Conservation (phyloP, 148 eudicot genomes). For the Cornus kousa region DNA sequence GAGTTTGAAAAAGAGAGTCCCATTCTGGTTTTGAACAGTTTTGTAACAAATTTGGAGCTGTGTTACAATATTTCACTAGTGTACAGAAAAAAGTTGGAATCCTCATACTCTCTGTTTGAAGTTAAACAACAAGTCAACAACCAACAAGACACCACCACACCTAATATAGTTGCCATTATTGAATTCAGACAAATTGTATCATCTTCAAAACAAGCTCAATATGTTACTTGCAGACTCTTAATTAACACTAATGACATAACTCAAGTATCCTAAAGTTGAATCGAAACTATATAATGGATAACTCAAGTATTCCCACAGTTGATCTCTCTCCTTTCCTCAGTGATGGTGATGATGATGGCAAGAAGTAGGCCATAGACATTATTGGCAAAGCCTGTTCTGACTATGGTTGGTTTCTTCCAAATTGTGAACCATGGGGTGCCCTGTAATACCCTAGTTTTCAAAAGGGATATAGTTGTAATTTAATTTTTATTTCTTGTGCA, state of each 20-base stretch:
- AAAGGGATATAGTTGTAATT: too few species aligned
- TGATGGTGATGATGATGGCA: background rate
- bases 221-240: background rate
- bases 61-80: too few species aligned
- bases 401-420: constrained; percentile 43
- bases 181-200: background rate
- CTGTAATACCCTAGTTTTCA: too few species aligned
- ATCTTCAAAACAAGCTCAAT: background rate
- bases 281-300: background rate
- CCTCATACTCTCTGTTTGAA: background rate
- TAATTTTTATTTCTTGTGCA: too few species aligned
- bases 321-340: constrained; percentile 38
- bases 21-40: background rate
- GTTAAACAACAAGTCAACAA: background rate
- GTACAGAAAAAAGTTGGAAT: background rate
- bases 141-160: background rate
- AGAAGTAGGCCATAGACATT: too few species aligned
- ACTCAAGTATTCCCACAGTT: constrained; percentile 28
- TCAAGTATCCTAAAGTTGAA: background rate
- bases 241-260: too few species aligned
- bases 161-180: background rate
- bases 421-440: constrained; percentile 37
- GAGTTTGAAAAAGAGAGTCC: background rate
- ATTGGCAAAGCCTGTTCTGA: too few species aligned
- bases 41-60: background rate